phyloP scores from a whole-genome alignment of 345 rosid species.

The Aquilaria sinensis region DNA sequence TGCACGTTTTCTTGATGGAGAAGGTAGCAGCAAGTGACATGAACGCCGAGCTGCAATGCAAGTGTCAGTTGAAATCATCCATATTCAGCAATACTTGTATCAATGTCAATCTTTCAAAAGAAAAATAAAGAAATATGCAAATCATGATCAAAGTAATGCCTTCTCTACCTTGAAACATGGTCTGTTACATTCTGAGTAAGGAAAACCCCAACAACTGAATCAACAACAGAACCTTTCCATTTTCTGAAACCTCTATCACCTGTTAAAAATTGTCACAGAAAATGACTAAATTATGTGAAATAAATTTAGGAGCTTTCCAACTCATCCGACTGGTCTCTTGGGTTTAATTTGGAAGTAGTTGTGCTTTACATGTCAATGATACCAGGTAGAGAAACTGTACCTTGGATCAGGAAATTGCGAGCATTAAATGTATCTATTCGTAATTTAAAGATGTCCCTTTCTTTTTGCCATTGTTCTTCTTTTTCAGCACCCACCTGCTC shows the following conservation, averaged over 20 bases:
- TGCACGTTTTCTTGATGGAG: constrained; percentile 17
- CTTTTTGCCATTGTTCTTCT: constrained; percentile 30
- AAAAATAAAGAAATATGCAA: background rate
- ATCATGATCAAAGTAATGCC: background rate
- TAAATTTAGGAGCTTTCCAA: background rate
- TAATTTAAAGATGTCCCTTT: constrained; percentile 21
- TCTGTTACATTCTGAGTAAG: constrained; percentile 63
- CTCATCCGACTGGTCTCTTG: no score
- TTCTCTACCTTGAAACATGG: constrained; percentile 44
- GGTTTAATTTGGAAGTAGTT: background rate
- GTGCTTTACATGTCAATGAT: background rate
- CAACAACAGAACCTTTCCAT: constrained; percentile 69
- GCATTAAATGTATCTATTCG: constrained; percentile 26
- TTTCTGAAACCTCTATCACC: constrained; percentile 48
- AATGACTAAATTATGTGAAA: background rate
- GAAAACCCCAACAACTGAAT: constrained; percentile 62
- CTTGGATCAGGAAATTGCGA: constrained; percentile 36
- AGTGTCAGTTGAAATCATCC: background rate
- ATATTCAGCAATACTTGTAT: background rate
- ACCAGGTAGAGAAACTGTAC: constrained; percentile 14
- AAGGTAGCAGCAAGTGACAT: constrained; percentile 45
- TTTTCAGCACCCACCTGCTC: constrained; percentile 16
- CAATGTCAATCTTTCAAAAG: background rate
- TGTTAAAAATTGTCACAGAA: constrained; percentile 6
- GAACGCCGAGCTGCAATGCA: constrained; percentile 38